Conservation (phyloP, 169 alveolate species). For the Eimeria tenella region DNA sequence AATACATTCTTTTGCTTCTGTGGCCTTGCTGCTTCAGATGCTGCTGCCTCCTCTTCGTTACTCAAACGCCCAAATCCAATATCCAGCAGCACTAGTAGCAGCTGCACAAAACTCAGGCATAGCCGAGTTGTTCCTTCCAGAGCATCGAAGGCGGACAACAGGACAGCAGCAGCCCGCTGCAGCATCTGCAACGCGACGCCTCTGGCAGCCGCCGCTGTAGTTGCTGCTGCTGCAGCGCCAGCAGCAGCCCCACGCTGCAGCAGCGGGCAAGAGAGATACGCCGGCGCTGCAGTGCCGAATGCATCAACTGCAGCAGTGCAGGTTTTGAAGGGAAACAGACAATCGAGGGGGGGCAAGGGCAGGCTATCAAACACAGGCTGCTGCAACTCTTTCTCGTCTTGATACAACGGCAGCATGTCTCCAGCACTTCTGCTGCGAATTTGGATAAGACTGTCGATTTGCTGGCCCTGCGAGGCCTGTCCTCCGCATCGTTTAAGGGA, state of each 20-base stretch:
- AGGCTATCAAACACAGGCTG: conserved; percentile 67
- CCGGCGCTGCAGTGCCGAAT: conserved; percentile 40
- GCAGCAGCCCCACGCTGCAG: conserved; percentile 7
- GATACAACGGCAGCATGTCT: not conserved
- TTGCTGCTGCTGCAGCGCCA: conserved; percentile 6
- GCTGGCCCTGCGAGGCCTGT: not conserved
- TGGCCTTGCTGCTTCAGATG: conserved; percentile 48
- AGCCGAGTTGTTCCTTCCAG: conserved; percentile 58
- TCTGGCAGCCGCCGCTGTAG: not conserved
- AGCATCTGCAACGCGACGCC: conserved; percentile 7
- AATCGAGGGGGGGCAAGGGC: conserved; percentile 72
- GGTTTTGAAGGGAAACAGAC: conserved; percentile 44
- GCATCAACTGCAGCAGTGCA: conserved; percentile 19
- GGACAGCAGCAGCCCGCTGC: conserved; percentile 61
- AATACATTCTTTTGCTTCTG: conserved; percentile 63
- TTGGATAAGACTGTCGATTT: conserved; percentile 23
- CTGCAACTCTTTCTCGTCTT: conserved; percentile 15
- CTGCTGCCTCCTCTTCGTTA: conserved; percentile 37
- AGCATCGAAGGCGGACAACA: conserved; percentile 71
- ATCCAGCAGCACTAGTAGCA: conserved; percentile 56
- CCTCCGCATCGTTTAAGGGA: not conserved
- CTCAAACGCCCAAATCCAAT: conserved; percentile 50
- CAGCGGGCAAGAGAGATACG: not conserved
- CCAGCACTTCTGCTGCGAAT: not conserved
- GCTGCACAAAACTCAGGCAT: conserved; percentile 66